Evolutionary conservation across 2,329 filamentous ascomycete genomes (phyloP).

Genomic region (Penicillium sp.): DNA sequence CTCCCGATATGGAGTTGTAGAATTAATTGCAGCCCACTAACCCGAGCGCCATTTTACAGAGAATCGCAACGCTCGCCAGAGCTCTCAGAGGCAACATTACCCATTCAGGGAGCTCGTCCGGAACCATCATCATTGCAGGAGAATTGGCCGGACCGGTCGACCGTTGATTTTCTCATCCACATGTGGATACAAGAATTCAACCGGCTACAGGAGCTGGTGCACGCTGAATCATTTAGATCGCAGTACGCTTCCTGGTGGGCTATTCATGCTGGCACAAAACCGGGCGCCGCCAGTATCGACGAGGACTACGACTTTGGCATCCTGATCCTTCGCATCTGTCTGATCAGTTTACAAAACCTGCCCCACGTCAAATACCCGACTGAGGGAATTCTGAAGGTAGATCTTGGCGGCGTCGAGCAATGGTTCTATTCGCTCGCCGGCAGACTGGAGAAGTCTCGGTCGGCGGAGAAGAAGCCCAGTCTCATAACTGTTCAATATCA

Average conservation of each 20-base stretch:
- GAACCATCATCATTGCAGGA: no score
- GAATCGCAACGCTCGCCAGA: no score
- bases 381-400: slow-evolving; percentile 8
- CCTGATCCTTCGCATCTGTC: slow-evolving; percentile 16
- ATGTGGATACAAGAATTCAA: no score
- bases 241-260: slow-evolving; percentile 14
- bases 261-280: slow-evolving; percentile 7
- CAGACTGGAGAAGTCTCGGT: slow-evolving; percentile 11
- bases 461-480: slow-evolving; percentile 7
- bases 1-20: no score
- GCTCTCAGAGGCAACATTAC: no score
- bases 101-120: no score
- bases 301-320: slow-evolving; percentile 17
- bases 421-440: slow-evolving; percentile 13
- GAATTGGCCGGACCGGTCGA: no score
- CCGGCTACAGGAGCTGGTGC: no score
- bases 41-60: no score
- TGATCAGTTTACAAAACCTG: slow-evolving; percentile 15
- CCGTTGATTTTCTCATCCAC: no score
- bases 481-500: slow-evolving; percentile 15
- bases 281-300: slow-evolving; percentile 4
- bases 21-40: no score
- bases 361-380: slow-evolving; percentile 15
- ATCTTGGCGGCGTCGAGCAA: slow-evolving; percentile 8
- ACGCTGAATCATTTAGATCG: no score